phyloP scores from a whole-genome alignment of 129 eudicot genomes.

The Escallonia rubra region DNA sequence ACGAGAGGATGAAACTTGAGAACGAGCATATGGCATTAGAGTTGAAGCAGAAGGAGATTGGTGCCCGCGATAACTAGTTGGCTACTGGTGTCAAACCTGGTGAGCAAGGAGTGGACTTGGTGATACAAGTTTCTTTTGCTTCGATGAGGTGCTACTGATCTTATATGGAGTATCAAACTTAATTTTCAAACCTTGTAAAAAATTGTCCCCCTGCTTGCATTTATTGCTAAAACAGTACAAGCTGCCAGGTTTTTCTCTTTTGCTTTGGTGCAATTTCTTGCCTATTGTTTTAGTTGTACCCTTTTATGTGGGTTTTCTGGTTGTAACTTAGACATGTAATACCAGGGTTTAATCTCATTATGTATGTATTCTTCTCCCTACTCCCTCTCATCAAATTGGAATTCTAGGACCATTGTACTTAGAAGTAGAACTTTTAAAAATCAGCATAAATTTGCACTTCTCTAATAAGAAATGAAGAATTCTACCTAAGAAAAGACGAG shows the following conservation, averaged over 20 bases:
- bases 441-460: background rate
- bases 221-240: constrained; percentile 5
- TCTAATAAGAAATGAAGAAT: background rate
- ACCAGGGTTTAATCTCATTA: background rate
- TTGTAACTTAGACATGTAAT: constrained; percentile 9
- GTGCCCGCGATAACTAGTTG: constrained; percentile 22
- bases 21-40: constrained; percentile 79
- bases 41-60: constrained; percentile 68
- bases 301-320: background rate
- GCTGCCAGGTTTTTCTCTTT: background rate
- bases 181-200: constrained; percentile 12
- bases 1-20: constrained; percentile 74
- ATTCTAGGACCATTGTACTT: background rate
- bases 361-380: background rate
- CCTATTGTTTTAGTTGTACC: background rate
- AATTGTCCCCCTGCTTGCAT: background rate
- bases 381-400: background rate
- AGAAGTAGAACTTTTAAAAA: background rate
- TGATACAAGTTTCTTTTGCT: background rate
- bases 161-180: background rate
- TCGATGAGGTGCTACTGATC: constrained; percentile 11
- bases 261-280: background rate
- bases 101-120: no score
- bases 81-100: background rate
- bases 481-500: no score